Conservation (phyloP, 352 stramenopile species). For the Globisporangium irregulare region DNA sequence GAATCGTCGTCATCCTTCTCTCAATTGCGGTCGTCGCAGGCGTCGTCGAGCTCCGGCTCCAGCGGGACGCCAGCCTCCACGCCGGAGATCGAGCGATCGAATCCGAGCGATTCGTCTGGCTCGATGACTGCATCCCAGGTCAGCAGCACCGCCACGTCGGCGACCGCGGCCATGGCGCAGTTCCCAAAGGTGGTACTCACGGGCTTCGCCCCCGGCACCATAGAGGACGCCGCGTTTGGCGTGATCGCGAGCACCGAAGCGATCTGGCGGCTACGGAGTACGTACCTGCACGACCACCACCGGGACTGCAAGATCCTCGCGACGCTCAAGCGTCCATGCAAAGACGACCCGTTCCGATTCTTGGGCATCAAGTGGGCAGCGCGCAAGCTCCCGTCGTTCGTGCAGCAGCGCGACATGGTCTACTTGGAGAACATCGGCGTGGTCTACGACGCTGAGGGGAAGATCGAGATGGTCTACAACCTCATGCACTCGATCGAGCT, state of each 20-base stretch:
- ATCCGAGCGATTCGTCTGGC: too few species aligned
- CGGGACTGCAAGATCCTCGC: conserved; percentile 27
- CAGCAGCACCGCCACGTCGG: too few species aligned
- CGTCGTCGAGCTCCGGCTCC: too few species aligned
- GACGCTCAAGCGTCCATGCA: conserved; percentile 25
- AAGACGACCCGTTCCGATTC: conserved; percentile 39
- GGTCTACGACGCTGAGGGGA: neutral
- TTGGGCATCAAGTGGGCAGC: conserved; percentile 39
- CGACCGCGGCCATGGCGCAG: too few species aligned
- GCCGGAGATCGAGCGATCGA: too few species aligned
- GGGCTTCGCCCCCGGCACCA: neutral
- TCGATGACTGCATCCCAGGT: too few species aligned
- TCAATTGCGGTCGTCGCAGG: too few species aligned
- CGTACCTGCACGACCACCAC: too few species aligned
- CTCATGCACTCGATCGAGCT: conserved; percentile 39
- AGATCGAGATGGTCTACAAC: conserved; percentile 18
- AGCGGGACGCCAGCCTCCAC: too few species aligned
- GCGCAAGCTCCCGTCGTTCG: conserved; percentile 27
- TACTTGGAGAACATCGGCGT: conserved; percentile 27
- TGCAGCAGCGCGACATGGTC: conserved; percentile 31
- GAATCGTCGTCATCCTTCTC: neutral
- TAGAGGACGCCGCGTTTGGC: neutral
- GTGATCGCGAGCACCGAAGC: neutral
- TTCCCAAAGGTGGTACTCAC: too few species aligned
- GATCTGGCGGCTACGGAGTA: too few species aligned